phyloP scores from a whole-genome alignment of 306 rosid genomes.

The Acacia melanoxylon region DNA sequence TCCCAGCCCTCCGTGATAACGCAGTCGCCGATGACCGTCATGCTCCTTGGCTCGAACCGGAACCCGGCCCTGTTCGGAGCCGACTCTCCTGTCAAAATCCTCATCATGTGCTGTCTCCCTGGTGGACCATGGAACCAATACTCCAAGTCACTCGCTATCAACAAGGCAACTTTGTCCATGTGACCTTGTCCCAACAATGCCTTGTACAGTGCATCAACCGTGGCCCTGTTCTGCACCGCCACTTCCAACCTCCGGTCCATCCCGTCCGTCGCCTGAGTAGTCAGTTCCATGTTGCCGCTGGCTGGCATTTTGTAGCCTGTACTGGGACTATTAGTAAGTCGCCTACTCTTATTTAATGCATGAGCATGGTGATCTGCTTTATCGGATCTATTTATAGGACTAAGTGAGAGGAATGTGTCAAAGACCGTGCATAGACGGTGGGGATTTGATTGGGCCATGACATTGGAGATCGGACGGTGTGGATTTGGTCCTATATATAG shows the following conservation, averaged over 20 bases:
- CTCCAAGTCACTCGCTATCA: conserved; percentile 74
- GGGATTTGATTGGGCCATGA: conserved; percentile 30
- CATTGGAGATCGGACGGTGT: conserved; percentile 32
- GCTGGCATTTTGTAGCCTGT: conserved; percentile 1
- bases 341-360: neutral
- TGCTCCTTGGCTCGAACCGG: conserved; percentile 71
- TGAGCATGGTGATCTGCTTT: neutral
- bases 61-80: conserved; percentile 43
- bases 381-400: conserved; percentile 44
- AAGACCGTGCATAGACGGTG: conserved; percentile 38
- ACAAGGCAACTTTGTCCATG: conserved; percentile 40
- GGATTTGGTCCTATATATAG: conserved; percentile 22
- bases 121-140: conserved; percentile 99
- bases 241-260: conserved; percentile 17
- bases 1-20: conserved; percentile 91
- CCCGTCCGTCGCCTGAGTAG: neutral
- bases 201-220: conserved; percentile 61
- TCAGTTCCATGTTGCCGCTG: neutral
- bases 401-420: neutral
- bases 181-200: conserved; percentile 49
- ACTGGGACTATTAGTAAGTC: neutral
- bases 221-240: conserved; percentile 50
- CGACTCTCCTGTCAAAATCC: conserved; percentile 71
- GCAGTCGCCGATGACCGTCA: conserved; percentile 50
- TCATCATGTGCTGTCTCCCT: conserved; percentile 89